Evolutionary conservation across 129 eudicot species (phyloP).

Genomic region (Apium graveolens): DNA sequence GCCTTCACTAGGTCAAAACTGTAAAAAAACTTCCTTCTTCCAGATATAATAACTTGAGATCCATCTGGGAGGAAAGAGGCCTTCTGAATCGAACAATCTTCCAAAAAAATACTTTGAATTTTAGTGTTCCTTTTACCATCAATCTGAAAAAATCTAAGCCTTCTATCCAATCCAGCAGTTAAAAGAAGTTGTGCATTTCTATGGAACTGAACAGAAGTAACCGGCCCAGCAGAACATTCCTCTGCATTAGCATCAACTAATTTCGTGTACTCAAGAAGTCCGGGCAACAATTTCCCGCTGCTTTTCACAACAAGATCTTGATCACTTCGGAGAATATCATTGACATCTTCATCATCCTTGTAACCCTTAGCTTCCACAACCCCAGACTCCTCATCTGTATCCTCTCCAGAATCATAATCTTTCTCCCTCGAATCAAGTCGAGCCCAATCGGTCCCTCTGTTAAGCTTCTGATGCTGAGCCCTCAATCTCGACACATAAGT

Average conservation of each 20-base stretch:
- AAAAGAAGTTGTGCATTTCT: slow-evolving; percentile 87
- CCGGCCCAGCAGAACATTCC: slow-evolving; percentile 51
- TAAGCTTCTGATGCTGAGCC: slow-evolving; percentile 81
- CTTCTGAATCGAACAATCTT: slow-evolving; percentile 75
- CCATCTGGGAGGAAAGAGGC: slow-evolving; percentile 85
- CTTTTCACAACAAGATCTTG: slow-evolving; percentile 76
- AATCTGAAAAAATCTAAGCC: slow-evolving; percentile 71
- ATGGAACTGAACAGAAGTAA: slow-evolving; percentile 82
- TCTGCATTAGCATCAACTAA: slow-evolving; percentile 72
- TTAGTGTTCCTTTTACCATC: slow-evolving; percentile 81
- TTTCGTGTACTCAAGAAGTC: slow-evolving; percentile 66
- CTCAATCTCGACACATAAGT: slow-evolving; percentile 72
- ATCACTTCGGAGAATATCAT: slow-evolving; percentile 43
- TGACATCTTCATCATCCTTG: slow-evolving; percentile 34
- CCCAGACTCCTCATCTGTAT: slow-evolving; percentile 45
- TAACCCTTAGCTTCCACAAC: slow-evolving; percentile 22
- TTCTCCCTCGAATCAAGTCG: slow-evolving; percentile 29
- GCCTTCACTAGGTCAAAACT: slow-evolving; percentile 75
- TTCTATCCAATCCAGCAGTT: slow-evolving; percentile 70
- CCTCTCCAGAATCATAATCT: slow-evolving; percentile 42
- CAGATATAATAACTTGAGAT: slow-evolving; percentile 73
- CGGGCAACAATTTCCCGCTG: slow-evolving; percentile 52
- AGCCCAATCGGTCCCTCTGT: slow-evolving; percentile 90
- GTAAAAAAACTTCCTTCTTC: slow-evolving; percentile 85
- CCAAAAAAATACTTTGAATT: slow-evolving; percentile 67